Conservation (phyloP, 371 early-diverging fungal species). For the Choanephora cucurbitarum region DNA sequence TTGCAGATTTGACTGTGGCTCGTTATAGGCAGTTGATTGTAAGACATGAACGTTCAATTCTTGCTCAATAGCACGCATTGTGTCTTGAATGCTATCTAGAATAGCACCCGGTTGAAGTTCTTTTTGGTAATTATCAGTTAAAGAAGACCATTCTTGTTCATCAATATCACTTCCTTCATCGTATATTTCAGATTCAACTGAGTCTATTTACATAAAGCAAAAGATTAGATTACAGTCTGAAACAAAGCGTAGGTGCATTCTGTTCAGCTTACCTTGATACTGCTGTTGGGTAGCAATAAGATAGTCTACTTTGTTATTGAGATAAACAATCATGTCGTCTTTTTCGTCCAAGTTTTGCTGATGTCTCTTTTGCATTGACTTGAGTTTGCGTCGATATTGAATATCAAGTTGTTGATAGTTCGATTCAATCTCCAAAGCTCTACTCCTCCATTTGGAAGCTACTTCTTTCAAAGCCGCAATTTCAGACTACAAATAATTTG, state of each 20-base stretch:
- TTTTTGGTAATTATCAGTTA: neutral
- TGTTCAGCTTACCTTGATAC: neutral
- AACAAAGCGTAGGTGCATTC: no score
- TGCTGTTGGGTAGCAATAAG: slow-evolving; percentile 5
- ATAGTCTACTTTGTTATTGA: slow-evolving; percentile 22
- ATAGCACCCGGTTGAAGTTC: slow-evolving; percentile 18
- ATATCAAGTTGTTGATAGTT: slow-evolving; percentile 14
- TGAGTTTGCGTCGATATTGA: slow-evolving; percentile 14
- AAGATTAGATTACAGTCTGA: neutral
- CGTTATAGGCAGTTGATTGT: neutral
- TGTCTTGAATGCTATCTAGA: slow-evolving; percentile 19
- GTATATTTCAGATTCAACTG: slow-evolving; percentile 6
- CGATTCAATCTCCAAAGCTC: slow-evolving; percentile 18
- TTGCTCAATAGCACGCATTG: slow-evolving; percentile 23
- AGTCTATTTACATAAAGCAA: slow-evolving; percentile 10
- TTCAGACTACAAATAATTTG: slow-evolving; percentile 20
- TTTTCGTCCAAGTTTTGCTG: slow-evolving; percentile 15
- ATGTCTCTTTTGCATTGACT: slow-evolving; percentile 20
- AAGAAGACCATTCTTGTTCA: slow-evolving; percentile 10
- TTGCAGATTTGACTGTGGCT: neutral
- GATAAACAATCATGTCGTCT: slow-evolving; percentile 13
- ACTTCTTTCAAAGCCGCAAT: slow-evolving; percentile 27
- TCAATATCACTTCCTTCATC: slow-evolving; percentile 15
- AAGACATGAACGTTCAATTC: slow-evolving; percentile 14
- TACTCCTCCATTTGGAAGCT: slow-evolving; percentile 17